Evolutionary conservation across 2,329 filamentous ascomycete species (phyloP).

Genomic region (Fusarium multiceps): DNA sequence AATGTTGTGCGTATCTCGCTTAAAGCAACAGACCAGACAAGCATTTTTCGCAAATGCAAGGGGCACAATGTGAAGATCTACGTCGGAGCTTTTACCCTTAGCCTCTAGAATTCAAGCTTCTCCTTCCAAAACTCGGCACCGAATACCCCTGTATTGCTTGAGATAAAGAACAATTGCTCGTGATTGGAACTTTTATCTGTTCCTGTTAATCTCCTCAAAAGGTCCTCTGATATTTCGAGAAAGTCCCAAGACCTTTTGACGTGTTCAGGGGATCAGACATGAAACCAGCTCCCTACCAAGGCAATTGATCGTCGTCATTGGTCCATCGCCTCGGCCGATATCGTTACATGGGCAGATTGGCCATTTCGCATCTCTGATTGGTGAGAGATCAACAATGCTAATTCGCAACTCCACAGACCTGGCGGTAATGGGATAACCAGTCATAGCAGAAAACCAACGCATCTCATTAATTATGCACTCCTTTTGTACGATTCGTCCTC

Average conservation of each 20-base stretch:
- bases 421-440: conserved; percentile 34
- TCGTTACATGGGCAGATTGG: conserved; percentile 27
- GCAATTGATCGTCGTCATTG: conserved; percentile 36
- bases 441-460: conserved; percentile 14
- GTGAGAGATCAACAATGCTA: conserved; percentile 24
- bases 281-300: conserved; percentile 31
- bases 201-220: conserved; percentile 1
- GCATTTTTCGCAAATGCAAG: conserved; percentile 1
- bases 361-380: conserved; percentile 21
- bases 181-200: conserved; percentile 35
- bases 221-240: neutral
- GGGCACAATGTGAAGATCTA: conserved; percentile 1
- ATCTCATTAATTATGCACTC: conserved; percentile 32
- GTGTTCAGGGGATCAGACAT: conserved; percentile 27
- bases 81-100: conserved; percentile 24
- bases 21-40: neutral
- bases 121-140: conserved; percentile 12
- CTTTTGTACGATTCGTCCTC: conserved; percentile 17
- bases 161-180: conserved; percentile 5
- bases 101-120: conserved; percentile 1
- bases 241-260: conserved; percentile 24
- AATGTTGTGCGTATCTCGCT: neutral
- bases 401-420: conserved; percentile 26
- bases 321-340: conserved; percentile 9
- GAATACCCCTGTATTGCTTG: conserved; percentile 6